A percentile compares a stretch with the other conserved stretches of the same genome.
These are phyloP conservation scores for Vitis riparia DNA, from an alignment of 164 flowering plant species.

Conservation along the genomic window DNA sequence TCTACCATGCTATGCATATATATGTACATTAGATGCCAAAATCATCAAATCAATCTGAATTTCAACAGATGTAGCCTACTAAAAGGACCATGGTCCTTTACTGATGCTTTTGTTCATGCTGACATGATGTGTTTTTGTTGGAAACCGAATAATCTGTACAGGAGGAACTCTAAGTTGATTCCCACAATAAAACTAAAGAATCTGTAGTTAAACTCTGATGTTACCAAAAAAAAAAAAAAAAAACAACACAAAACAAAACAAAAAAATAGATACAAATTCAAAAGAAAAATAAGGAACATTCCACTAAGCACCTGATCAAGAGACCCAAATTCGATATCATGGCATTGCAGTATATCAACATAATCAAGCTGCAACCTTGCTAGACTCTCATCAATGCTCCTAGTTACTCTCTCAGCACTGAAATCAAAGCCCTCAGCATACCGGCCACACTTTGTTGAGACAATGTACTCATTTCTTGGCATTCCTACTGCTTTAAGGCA, in stretches of 20 bases:
- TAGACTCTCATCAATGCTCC: constrained; percentile 92
- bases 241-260: background rate
- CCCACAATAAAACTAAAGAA: no score
- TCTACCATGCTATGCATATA: no score
- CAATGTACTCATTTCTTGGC: constrained; percentile 70
- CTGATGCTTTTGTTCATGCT: no score
- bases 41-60: no score
- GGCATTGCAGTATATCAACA: constrained; percentile 94
- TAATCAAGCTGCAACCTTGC: constrained; percentile 86
- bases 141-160: no score
- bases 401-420: constrained; percentile 88
- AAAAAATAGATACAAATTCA: background rate
- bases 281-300: background rate
- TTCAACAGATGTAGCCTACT: no score
- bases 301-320: constrained; percentile 74
- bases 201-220: background rate
- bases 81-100: no score
- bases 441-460: constrained; percentile 92
- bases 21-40: no score
- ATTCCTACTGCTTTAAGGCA: constrained; percentile 64
- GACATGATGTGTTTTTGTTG: no score
- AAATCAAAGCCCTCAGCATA: constrained; percentile 89
- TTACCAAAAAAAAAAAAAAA: background rate
- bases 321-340: constrained; percentile 91
- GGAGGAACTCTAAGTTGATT: no score